phyloP scores from a whole-genome alignment of 345 rosid genomes.

The Limnanthes douglasii region DNA sequence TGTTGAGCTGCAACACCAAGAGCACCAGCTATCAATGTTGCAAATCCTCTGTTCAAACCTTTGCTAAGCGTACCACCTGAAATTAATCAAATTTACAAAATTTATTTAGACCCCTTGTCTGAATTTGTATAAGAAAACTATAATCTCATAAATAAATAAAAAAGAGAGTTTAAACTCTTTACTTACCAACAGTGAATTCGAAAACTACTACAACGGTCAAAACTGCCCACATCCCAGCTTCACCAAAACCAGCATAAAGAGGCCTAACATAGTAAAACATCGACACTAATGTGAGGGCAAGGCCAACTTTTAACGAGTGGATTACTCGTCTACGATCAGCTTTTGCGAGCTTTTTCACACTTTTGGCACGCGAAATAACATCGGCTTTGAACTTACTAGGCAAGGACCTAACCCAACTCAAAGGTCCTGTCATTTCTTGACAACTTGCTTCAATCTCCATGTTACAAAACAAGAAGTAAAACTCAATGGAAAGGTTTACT shows the following conservation, averaged over 20 bases:
- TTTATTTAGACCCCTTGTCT: no score
- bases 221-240: slow-evolving; percentile 81
- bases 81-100: neutral
- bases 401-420: slow-evolving; percentile 14
- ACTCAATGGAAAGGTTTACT: no score
- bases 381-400: slow-evolving; percentile 13
- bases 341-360: slow-evolving; percentile 28
- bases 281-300: slow-evolving; percentile 66
- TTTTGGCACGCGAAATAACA: slow-evolving; percentile 12
- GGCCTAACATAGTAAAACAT: slow-evolving; percentile 50
- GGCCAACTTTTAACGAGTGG: slow-evolving; percentile 70
- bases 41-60: slow-evolving; percentile 55
- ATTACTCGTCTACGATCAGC: slow-evolving; percentile 59
- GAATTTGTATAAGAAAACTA: no score
- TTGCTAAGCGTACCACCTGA: slow-evolving; percentile 59
- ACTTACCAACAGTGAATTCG: slow-evolving; percentile 73
- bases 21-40: slow-evolving; percentile 47
- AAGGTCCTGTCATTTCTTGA: slow-evolving; percentile 17
- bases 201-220: slow-evolving; percentile 65
- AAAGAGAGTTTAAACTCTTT: no score
- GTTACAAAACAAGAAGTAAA: no score
- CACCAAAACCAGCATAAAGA: slow-evolving; percentile 49
- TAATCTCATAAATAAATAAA: no score
- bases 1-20: slow-evolving; percentile 53
- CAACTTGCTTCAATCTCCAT: slow-evolving; percentile 24